Base-by-base conservation (phyloP, 768 basidiomycete species). In the Podaxis sp. region DNA sequence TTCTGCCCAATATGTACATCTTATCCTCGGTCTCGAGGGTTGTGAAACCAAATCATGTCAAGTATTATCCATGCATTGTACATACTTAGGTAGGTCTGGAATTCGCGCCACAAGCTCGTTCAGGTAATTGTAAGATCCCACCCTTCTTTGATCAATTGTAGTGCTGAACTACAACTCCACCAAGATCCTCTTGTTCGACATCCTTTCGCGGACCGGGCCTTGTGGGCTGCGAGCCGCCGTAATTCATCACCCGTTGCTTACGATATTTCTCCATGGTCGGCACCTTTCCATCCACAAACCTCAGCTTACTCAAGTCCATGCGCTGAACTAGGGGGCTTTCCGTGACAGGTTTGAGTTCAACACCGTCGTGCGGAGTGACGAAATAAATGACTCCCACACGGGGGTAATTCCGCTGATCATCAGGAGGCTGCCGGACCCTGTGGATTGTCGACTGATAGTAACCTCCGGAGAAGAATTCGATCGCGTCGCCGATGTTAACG, bases 361-460 rank as follows among this genome's bases (percentile, higher is more conserved):
- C 74, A 36, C 77, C 69, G 66, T 83, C 82, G 65, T 83, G 73
- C 2, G 77, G 67, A 64, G 79, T 70, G 17, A 68, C 68, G 63
- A 85, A 83, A 65, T 81, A 82, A 66, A 81, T 80, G 4, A 76
- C 73, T 11, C 82, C 81, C 1, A 84, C 72, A n/a, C 83, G 79
- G 7, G 77, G 69, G 49, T 72, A 70, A 27, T 70, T 71, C 8
- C 71, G 75, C 64, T 85, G 83, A 65, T 82, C 80, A 0, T 61
- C 57, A 4, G 83, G 83, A 2, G 82, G 83, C 62, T 82, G 82
- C 37, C 78, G 71, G 24, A 85, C 83, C 49, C 71, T 64, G 68
- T 83, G 82, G 53, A 82, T 80, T 0, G 81, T 82, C 15, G 77
- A 78, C 15, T 75, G 76, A 68, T 82, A 82, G 63, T 71, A 80